Conservation (phyloP, 2,329 filamentous ascomycete genomes). For the Hymenoscyphus fraxineus region DNA sequence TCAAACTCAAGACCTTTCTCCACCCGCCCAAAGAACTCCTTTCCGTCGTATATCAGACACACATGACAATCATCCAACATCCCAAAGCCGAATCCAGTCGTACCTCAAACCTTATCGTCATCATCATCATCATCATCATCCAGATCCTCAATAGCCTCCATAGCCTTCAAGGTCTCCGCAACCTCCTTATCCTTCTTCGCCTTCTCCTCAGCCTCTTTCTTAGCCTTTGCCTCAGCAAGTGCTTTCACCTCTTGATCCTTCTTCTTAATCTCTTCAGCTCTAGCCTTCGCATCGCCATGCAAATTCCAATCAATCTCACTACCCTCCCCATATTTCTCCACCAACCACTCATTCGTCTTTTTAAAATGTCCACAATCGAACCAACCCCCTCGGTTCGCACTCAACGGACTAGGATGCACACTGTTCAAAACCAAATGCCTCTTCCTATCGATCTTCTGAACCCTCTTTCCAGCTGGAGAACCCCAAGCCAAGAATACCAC, state of each 20-base stretch:
- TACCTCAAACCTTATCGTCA: background rate
- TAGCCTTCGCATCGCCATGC: background rate
- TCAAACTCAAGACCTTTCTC: background rate
- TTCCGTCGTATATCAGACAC: background rate
- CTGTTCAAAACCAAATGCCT: conserved; percentile 80
- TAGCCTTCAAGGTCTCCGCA: conserved; percentile 7
- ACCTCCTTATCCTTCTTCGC: conserved; percentile 11
- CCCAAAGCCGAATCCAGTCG: background rate
- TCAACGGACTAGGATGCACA: conserved; percentile 91
- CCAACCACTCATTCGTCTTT: conserved; percentile 81
- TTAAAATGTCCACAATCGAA: conserved; percentile 80
- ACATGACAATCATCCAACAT: background rate
- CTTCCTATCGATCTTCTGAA: conserved; percentile 65
- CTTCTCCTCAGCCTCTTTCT: background rate
- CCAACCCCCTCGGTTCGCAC: conserved; percentile 70
- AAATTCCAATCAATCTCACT: conserved; percentile 80
- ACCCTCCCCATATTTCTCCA: conserved; percentile 71
- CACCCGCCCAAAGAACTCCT: background rate
- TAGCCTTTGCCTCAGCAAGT: background rate
- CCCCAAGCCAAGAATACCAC: conserved; percentile 98
- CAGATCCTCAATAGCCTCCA: conserved; percentile 15
- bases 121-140: conserved; percentile 18
- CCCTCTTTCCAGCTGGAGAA: conserved; percentile 74
- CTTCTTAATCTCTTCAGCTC: background rate
- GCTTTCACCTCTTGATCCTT: background rate